Evolutionary conservation across 768 basidiomycete species (phyloP).

Genomic region (Suillus alpinus): DNA sequence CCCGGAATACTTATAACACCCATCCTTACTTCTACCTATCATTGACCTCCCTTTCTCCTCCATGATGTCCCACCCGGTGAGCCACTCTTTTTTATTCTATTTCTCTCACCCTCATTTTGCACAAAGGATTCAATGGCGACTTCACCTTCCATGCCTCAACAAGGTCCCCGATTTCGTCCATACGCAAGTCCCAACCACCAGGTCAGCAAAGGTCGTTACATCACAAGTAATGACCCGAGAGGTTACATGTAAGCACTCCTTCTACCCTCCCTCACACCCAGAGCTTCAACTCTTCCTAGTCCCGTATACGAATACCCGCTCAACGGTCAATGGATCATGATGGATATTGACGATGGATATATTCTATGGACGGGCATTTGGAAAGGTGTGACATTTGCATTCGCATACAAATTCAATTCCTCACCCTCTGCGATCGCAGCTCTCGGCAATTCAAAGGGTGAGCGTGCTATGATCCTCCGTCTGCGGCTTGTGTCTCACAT

Average conservation of each 20-base stretch:
- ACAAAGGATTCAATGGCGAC: conserved; percentile 33
- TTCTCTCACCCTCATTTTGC: conserved; percentile 1
- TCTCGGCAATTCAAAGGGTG: conserved; percentile 87
- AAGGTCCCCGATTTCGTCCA: conserved; percentile 52
- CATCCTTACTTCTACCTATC: too few species aligned
- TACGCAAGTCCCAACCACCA: conserved; percentile 76
- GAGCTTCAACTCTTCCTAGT: conserved; percentile 30
- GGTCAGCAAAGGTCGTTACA: conserved; percentile 83
- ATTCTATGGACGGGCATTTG: conserved; percentile 92
- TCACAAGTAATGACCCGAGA: conserved; percentile 84
- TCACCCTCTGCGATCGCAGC: conserved; percentile 40
- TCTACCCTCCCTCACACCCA: not conserved
- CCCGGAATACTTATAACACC: conserved; percentile 20
- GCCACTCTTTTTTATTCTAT: conserved; percentile 10
- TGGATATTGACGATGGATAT: conserved; percentile 92
- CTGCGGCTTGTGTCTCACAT: conserved; percentile 17
- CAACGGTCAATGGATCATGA: conserved; percentile 93
- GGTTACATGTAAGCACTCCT: conserved; percentile 72
- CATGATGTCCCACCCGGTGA: conserved; percentile 46
- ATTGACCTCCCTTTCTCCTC: not conserved
- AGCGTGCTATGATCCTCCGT: conserved; percentile 12
- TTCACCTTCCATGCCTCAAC: conserved; percentile 19
- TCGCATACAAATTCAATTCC: not conserved
- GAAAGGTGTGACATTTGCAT: conserved; percentile 59
- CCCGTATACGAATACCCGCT: conserved; percentile 90